Base-by-base conservation (phyloP, 805 yeast species). In the Yamadazyma phyllophila region DNA sequence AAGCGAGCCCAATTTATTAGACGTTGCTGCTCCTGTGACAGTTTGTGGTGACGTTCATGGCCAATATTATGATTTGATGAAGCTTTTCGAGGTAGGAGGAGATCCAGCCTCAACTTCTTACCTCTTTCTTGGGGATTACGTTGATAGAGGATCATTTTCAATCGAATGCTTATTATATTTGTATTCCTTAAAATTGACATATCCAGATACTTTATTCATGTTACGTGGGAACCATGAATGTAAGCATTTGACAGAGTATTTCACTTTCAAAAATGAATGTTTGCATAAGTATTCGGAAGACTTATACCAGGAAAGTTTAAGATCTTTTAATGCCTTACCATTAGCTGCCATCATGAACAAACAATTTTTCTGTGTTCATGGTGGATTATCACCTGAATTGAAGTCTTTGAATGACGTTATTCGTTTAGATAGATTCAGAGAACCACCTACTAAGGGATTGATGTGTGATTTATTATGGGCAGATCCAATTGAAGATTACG, bases 31-130 rank as follows among this genome's bases (percentile, higher is more conserved):
- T 0, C 99, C 98, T 0, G 88, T 92, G 2, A 91, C 96, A 0
- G 90, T 92, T 2, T 90, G 97, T 69, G 99, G 99, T 46, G 98
- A 92, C 66, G 78, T 91, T n/a, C 98, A 92, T 65, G 99, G 99
- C 13, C 98, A 92, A 64, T 89, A 80, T 63, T 91, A 78, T 63
- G 99, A 92, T 64, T 73, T 92, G 55, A 74, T 91, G 80, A 90
- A 91, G 65, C 69, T 92, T 36, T 88, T 92, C 59, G 97, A 92
- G 61, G 92, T 90, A 13, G 96, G 97, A 33, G 98, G 98, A 2
- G 83, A 85, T 59, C 96, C 97, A 10, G 73, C 68, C 12, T 66
- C 60, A n/a, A 84, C 95, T 1, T 76, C 86, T 14, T 92, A 88
- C 62, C 69, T 91, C 44, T 91, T 92, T 58, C 67, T 91, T 45